phyloP scores from a whole-genome alignment of 148 eudicot species.

The Camellia sinensis region DNA sequence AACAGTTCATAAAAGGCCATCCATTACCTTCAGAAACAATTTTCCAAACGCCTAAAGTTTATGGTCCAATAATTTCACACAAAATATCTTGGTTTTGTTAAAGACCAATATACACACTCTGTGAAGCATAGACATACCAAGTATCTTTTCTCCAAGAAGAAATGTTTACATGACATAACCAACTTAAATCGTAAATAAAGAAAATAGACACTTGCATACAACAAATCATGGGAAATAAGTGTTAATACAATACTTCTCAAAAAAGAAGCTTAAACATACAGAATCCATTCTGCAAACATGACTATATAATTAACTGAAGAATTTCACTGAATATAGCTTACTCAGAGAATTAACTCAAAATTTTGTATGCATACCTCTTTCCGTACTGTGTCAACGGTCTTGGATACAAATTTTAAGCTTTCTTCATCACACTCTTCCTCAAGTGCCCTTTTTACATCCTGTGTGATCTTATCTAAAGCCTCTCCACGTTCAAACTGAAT shows the following conservation, averaged over 20 bases:
- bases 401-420: slow-evolving; percentile 65
- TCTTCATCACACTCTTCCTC: slow-evolving; percentile 91
- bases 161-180: neutral
- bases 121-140: neutral
- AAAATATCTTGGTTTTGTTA: neutral
- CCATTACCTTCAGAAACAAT: neutral
- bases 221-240: slow-evolving; percentile 2
- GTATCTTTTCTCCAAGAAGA: neutral
- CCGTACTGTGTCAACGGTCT: slow-evolving; percentile 93
- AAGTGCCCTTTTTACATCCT: slow-evolving; percentile 67
- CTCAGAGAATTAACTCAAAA: neutral
- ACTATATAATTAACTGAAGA: neutral
- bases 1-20: slow-evolving; percentile 2
- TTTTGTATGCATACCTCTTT: slow-evolving; percentile 55
- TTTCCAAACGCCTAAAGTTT: neutral
- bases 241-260: neutral
- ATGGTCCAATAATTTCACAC: neutral
- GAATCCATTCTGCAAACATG: neutral
- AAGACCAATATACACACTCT: neutral
- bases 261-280: neutral
- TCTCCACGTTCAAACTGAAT: slow-evolving; percentile 95
- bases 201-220: neutral
- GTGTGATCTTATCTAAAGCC: slow-evolving; percentile 79
- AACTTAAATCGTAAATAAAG: neutral
- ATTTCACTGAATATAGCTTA: neutral